phyloP scores from a whole-genome alignment of 2,329 filamentous ascomycete species.

The Thielaviopsis musarum region DNA sequence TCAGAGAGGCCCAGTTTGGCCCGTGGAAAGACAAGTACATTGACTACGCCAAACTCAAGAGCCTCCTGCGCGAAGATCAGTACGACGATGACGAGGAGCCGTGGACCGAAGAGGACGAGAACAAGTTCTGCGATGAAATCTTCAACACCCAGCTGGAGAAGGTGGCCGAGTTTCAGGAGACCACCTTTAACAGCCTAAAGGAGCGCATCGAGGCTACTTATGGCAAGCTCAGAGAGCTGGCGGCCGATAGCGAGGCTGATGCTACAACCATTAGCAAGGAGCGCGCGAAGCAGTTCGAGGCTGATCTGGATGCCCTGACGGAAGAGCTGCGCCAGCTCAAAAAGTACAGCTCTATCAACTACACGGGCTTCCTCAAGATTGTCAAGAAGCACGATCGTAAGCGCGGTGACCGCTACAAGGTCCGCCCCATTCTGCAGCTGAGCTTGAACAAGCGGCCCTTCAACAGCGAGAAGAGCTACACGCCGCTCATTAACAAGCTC shows the following conservation, averaged over 20 bases:
- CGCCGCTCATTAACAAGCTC: slow-evolving; percentile 73
- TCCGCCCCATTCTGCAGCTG: slow-evolving; percentile 82
- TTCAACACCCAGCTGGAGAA: slow-evolving; percentile 92
- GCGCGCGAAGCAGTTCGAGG: slow-evolving; percentile 52
- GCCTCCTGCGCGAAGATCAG: slow-evolving; percentile 62
- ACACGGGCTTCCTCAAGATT: slow-evolving; percentile 93
- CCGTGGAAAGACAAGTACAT: slow-evolving; percentile 93
- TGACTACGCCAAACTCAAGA: slow-evolving; percentile 87
- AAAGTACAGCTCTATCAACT: slow-evolving; percentile 91
- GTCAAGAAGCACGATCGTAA: slow-evolving; percentile 98
- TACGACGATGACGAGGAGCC: slow-evolving; percentile 42
- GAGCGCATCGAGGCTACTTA: slow-evolving; percentile 37
- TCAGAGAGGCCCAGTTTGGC: slow-evolving; percentile 60
- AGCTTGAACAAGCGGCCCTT: slow-evolving; percentile 78
- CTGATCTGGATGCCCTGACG: slow-evolving; percentile 72
- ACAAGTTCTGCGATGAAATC: slow-evolving; percentile 83
- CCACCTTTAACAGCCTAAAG: slow-evolving; percentile 46
- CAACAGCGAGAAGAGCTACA: slow-evolving; percentile 81
- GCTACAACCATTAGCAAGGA: slow-evolving; percentile 29
- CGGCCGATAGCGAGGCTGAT: slow-evolving; percentile 44
- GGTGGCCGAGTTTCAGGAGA: slow-evolving; percentile 74
- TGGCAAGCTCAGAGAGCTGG: slow-evolving; percentile 64
- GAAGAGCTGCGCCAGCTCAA: slow-evolving; percentile 86
- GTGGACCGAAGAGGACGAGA: slow-evolving; percentile 93
- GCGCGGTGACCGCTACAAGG: slow-evolving; percentile 68